Conservation (phyloP, 305 asterid genomes). For the Fraxinus dipetala region DNA sequence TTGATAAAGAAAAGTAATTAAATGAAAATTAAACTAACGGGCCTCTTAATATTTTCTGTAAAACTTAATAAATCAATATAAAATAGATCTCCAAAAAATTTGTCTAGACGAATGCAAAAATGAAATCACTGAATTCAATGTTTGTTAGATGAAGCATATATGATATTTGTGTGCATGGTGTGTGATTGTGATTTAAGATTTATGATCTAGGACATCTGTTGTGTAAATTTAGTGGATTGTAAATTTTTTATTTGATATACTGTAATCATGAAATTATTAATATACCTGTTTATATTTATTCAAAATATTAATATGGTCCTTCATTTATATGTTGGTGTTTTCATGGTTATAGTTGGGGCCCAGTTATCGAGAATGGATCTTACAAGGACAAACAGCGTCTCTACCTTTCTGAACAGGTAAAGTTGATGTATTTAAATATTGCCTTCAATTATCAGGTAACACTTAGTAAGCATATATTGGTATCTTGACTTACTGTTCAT, state of each 20-base stretch:
- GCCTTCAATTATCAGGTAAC: not conserved
- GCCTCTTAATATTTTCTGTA: not conserved
- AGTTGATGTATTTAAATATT: not conserved
- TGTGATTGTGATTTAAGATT: not conserved
- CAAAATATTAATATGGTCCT: not conserved
- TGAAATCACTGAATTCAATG: not conserved
- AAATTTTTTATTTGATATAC: not conserved
- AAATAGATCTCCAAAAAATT: not conserved
- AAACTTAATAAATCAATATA: not conserved
- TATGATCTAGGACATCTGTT: not conserved
- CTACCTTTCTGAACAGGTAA: conserved; percentile 66
- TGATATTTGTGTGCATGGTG: not conserved
- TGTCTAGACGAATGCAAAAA: not conserved
- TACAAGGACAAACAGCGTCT: conserved; percentile 57
- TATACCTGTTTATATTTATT: not conserved
- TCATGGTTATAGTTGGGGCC: conserved; percentile 78
- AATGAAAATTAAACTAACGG: not conserved
- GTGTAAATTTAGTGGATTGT: not conserved
- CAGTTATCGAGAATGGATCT: conserved; percentile 66
- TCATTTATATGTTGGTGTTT: not conserved
- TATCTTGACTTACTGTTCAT: not conserved
- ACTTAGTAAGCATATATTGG: conserved; percentile 9
- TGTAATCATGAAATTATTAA: not conserved
- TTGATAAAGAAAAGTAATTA: not conserved
- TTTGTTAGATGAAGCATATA: not conserved